Evolutionary conservation across 2,329 filamentous ascomycete genomes (phyloP).

Genomic region (Escovopsis sp.): DNA sequence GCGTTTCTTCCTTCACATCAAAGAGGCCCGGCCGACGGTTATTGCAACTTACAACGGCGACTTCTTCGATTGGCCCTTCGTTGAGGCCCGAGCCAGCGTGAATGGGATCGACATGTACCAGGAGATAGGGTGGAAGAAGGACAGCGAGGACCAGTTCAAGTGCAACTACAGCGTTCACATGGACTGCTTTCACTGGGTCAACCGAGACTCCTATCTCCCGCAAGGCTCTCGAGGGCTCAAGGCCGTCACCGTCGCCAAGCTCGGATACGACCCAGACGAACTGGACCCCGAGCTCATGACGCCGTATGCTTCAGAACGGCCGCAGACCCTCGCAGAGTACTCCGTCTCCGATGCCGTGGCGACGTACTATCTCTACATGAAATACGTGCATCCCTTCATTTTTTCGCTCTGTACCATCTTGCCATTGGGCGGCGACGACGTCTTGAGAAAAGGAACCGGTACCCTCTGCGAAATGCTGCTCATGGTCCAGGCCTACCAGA

Average conservation of each 20-base stretch:
- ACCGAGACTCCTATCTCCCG: constrained; percentile 91
- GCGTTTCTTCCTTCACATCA: constrained; percentile 89
- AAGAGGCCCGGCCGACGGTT: constrained; percentile 84
- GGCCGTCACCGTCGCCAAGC: constrained; percentile 92
- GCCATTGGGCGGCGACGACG: constrained; percentile 83
- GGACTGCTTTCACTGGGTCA: constrained; percentile 99
- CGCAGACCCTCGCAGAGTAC: constrained; percentile 91
- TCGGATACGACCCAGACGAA: constrained; percentile 96
- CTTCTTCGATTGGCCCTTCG: constrained; percentile 99
- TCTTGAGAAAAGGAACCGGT: constrained; percentile 86
- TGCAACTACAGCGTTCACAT: constrained; percentile 94
- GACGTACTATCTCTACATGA: constrained; percentile 99
- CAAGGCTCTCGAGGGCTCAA: constrained; percentile 96
- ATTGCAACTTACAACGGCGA: constrained; percentile 99
- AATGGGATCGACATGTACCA: constrained; percentile 98
- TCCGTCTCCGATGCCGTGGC: constrained; percentile 98
- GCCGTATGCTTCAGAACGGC: constrained; percentile 73
- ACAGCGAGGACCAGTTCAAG: constrained; percentile 90
- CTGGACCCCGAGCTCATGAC: constrained; percentile 97
- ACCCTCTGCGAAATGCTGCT: constrained; percentile 98
- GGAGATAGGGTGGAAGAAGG: constrained; percentile 93
- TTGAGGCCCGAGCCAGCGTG: constrained; percentile 82
- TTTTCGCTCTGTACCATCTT: constrained; percentile 97
- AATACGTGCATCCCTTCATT: constrained; percentile 99
- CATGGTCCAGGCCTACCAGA: constrained; percentile 94